Percentiles rank a stretch among this genome's conserved stretches.
These are phyloP conservation scores for Blastomyces percursus DNA, from an alignment of 2,329 filamentous ascomycete genomes.

Conservation along the genomic window DNA sequence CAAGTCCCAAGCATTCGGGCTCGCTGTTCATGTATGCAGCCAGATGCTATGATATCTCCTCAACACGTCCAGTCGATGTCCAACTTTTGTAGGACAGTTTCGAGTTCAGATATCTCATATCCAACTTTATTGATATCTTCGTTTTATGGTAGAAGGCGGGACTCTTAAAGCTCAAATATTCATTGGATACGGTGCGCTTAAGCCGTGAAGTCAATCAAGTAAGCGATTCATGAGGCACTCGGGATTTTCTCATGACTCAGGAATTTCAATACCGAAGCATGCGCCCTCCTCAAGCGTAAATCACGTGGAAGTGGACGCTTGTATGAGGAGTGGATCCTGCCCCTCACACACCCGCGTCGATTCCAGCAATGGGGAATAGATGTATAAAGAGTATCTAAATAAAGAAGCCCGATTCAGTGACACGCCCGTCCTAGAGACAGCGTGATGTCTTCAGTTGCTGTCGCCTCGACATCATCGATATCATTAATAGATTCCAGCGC, in stretches of 20 bases:
- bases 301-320: not conserved
- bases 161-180: not conserved
- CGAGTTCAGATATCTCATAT: not conserved
- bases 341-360: no score
- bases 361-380: no score
- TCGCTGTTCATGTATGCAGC: not conserved
- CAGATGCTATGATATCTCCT: not conserved
- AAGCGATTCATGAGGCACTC: not conserved
- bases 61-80: not conserved
- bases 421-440: not conserved
- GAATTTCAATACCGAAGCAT: no score
- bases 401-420: not conserved
- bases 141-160: not conserved
- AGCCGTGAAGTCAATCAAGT: not conserved
- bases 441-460: not conserved
- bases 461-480: not conserved
- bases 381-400: not conserved
- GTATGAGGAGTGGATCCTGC: no score
- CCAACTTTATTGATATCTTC: not conserved
- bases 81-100: not conserved
- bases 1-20: not conserved
- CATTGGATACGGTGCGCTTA: not conserved
- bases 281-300: not conserved
- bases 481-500: not conserved
- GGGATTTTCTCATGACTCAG: not conserved